Evolutionary conservation across 257 asterid genomes (phyloP), one percentile per base, ranked within the genome.

Genomic region (Capsicum pubescens): DNA sequence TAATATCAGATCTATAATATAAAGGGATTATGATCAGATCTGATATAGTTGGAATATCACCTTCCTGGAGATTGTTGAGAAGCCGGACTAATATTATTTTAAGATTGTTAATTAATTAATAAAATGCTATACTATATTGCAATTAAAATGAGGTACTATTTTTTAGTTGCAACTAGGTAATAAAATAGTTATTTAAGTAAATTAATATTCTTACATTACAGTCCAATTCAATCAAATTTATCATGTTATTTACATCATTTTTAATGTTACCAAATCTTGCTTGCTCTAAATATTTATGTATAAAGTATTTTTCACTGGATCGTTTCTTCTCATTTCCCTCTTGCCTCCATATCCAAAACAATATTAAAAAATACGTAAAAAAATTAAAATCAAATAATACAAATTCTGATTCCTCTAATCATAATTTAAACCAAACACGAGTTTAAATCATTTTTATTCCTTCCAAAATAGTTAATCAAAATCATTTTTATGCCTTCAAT

Each of bases 11-110:
- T 54, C 9, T 54, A 26, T 26, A 54, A 77, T 77, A 26, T 52
- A 54, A 21, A 76, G 46, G 60, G 48, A 76, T 52, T 52, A 76
- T 52, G 81, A 77, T 77, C 50, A 26, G 26, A 54, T 77, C 64
- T 77, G 44, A 52, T 76, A 26, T 77, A 77, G 12, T 15, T 11
- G 59, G 61, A 21, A 6, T 50, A 74, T 26, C 63, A 52, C 48
- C 61, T 74, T 74, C 81, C 1, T 66, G 10, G 61, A 50, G 81
- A 21, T 74, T 74, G 81, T 50, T 12, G 36, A 76, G 21, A 14
- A 77, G 54, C 15, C 32, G 0, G 26, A 54, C 9, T 26, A 54
- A 26, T 54, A 77, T 54, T 26, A 77, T 77, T 74, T 77, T 14
- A 48, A 72, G 6, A 48, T 72, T 46, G 42, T 10, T 72, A 71